Base-by-base conservation (phyloP, 768 basidiomycete species). In the Mrakia hoshinonis region DNA sequence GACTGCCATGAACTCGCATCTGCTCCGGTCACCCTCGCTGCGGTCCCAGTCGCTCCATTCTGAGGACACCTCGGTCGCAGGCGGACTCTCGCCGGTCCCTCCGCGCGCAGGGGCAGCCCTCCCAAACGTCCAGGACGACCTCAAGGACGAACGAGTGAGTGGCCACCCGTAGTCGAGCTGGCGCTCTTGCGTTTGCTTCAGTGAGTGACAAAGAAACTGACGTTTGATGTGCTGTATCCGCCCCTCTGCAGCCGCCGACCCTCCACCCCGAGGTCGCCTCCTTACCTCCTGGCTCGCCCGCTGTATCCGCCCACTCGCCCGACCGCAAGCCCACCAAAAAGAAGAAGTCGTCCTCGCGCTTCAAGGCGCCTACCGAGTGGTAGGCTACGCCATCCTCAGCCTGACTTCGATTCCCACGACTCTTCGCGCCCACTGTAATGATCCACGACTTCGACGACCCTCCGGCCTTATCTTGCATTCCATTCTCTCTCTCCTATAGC, bases 321-420 rank as follows among this genome's bases (percentile, higher is more conserved):
- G 38, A 20, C 54, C 13, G 11, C 38, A 31, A 39, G 18, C 13
- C 24, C 15, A 10, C 49, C 34, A 67, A 67, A 43, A 68, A 68
- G 54, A 68, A 68, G 26, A 68, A 68, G 43, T 26, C 39, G 11
- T 55, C 54, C 20, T 26, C 54, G 39, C 43, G 38, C 13, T 68
- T 68, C 67, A 68, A 68, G 29, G 67, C 67, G 4, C 52, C 54
- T 6, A 46, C 67, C 26, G 67, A 55, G 24, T 68, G 67, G 67
- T 58, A 43, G 43, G 43, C 7, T 15, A 6, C 43, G 7, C 43
- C 43, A 43, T 43, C 43, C 43, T 43, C 43, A 6, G 15, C 15
- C 43, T 43, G 43, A 6, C 43, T 7, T 43, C 6, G 7, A 43
- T 15, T 43, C 15, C 43, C 6, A 43, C 43, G n/a, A n/a, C 43